Evolutionary conservation across 257 asterid genomes (phyloP), one percentile per base, ranked within the genome.

Genomic region (Handroanthus guayacan): DNA sequence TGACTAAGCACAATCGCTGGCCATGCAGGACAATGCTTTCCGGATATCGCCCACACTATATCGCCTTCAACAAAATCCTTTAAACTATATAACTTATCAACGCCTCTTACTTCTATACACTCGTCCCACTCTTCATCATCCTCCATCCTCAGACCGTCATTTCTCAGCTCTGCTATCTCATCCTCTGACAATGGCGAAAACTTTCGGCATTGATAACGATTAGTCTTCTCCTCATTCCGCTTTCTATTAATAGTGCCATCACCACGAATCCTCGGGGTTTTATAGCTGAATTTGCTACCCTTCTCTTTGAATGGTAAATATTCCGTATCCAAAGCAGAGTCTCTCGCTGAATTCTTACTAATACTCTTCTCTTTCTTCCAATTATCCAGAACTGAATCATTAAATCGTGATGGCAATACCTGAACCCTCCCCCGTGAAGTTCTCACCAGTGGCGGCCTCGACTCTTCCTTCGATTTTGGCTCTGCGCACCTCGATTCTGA

Each of bases 371-470:
- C 98, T 77, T 95, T 93, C 93, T 91, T 93, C 99, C 99, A 95
- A 73, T 91, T 87, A 75, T 86, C 98, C 3, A 95, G 91, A 75
- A 95, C 79, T 3, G 98, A 95, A 80, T 95, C 99, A 67, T 91
- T 95, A 72, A 91, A 95, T 62, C 91, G 84, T n/a, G 99, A 93
- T 3, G 99, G 99, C 74, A 95, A 84, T 74, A 85, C 99, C 90
- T 91, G 98, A 71, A 93, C 97, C 78, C 99, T 87, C 72, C 99
- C 98, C 45, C 98, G 73, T n/a, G 97, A 93, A 47, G 97, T 95
- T 82, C 96, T 91, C 84, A 95, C 97, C 43, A 93, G 79, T 13
- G 99, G 90, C 74, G 99, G 97, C 83, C 91, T 89, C 9, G 94
- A 67, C 65, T 56, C 83, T 76, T 88, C 97, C 82, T 85, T 77